Base-by-base conservation (phyloP, 139 green algal genomes). In the Volvox africanus region DNA sequence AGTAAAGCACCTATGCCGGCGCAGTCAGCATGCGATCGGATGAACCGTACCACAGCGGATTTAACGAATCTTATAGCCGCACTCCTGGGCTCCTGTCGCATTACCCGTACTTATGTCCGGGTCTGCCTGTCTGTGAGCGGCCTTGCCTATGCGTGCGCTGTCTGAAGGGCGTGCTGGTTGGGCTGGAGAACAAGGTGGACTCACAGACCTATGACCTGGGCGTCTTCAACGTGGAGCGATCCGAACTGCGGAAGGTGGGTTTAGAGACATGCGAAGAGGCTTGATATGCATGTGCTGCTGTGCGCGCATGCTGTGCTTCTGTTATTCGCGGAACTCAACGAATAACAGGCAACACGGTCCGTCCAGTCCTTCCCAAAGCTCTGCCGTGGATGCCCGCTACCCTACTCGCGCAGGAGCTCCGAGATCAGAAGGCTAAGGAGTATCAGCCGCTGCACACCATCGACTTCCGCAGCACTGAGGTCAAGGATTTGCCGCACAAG, bases 401-500 rank as follows among this genome's bases (percentile, higher is more conserved):
- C 80, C 55, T 61, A 32, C 80, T 17, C 44, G 21, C 55, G 2
- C 81, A 88, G 82, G 85, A 89, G 85, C 69, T 89, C 22, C 85
- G 85, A 22, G 69, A 89, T 28, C 65, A 89, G 85, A 89, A 89
- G 85, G 69, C 69, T 50, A 82, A 82, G 69, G 85, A 89, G 69
- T 32, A 28, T 13, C n/a, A 55, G 44, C 85, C 85, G 35, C 76
- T 89, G 67, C 85, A 89, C 85, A 82, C 85, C 37, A 33, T 89
- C 6, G 85, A 89, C 68, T 89, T 82, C 69, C 69, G 85, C 22
- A 75, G 18, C 37, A 89, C 85, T 0, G 85, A 82, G n/a, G 85
- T 89, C 21, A 35, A 67, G 35, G 85, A 89, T 17, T 68, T 89
- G 69, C 85, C 85, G 69, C 85, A 89, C 69, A 89, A 89, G 85